Evolutionary conservation across 805 yeast species (phyloP).

Genomic region (Diddensiella transvaalensis): DNA sequence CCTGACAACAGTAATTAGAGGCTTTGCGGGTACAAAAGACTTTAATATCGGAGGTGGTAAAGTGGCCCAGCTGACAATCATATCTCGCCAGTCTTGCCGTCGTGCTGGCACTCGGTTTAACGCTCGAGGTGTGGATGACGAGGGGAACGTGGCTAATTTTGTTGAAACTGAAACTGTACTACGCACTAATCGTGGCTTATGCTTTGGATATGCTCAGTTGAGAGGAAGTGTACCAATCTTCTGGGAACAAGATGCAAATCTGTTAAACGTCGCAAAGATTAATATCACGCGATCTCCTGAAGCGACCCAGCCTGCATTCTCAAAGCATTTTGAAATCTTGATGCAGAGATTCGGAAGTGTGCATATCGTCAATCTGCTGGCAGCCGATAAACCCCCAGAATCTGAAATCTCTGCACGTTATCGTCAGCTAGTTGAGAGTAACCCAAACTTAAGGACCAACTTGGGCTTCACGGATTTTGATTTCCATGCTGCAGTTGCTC

Average conservation of each 20-base stretch:
- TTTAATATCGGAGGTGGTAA: slow-evolving; percentile 36
- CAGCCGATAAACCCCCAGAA: slow-evolving; percentile 78
- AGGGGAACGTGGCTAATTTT: slow-evolving; percentile 91
- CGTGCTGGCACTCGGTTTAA: slow-evolving; percentile 96
- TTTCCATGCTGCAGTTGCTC: slow-evolving; percentile 90
- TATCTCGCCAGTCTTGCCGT: slow-evolving; percentile 94
- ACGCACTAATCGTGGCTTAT: slow-evolving; percentile 44
- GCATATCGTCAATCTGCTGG: slow-evolving; percentile 82
- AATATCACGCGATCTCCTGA: slow-evolving; percentile 83
- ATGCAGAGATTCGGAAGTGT: slow-evolving; percentile 79
- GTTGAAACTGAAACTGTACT: slow-evolving; percentile 88
- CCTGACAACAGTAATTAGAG: slow-evolving; percentile 87
- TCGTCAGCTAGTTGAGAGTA: slow-evolving; percentile 48
- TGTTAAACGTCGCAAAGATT: slow-evolving; percentile 80
- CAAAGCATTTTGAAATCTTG: slow-evolving; percentile 69
- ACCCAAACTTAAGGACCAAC: slow-evolving; percentile 34
- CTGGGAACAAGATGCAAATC: slow-evolving; percentile 95
- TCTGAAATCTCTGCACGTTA: slow-evolving; percentile 66
- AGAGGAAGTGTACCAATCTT: slow-evolving; percentile 95
- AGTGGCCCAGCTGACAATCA: slow-evolving; percentile 60
- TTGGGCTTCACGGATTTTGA: slow-evolving; percentile 78
- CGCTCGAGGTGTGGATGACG: slow-evolving; percentile 94
- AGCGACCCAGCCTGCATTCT: slow-evolving; percentile 89
- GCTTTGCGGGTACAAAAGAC: slow-evolving; percentile 77
- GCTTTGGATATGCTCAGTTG: slow-evolving; percentile 81